Evolutionary conservation across 2,329 filamentous ascomycete species (phyloP), one percentile per base, ranked within the genome.

Genomic region (Acephala macrosclerotiorum): DNA sequence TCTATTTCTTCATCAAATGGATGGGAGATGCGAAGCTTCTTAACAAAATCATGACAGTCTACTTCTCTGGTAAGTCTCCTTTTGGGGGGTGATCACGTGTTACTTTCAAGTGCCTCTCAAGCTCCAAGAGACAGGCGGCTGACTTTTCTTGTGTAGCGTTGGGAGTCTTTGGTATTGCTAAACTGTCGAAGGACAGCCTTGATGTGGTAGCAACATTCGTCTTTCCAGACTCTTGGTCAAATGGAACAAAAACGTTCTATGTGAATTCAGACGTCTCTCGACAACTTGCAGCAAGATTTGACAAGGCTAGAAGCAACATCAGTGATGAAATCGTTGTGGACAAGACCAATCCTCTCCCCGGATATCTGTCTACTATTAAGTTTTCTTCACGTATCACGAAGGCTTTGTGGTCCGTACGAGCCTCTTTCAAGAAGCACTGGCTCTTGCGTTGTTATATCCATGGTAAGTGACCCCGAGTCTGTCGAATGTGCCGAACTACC

Each of bases 1-100:
- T 98, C 14, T 98, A 98, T 81, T 90, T 94, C 73, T 83, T 97
- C 66, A 93, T 98, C 75, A 93, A 96, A 77, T 96, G 91, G 86
- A 86, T 97, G 63, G 84, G 95, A 70, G 92, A 97, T 74, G 90
- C 94, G 0, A 84, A 89, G 12, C 81, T 96, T 25, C 80, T 98
- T 73, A 97, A 95, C 81, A 92, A 90, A 78, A 86, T 96, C 45
- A 81, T 98, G 25, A 90, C 92, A 45, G 88, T 86, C 74, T 97
- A 98, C 81, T 94, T 97, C 79, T 92, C 91, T 2, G 38, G 63
- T 61, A 58, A 33, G 65, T 62, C 14, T 18, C 51, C 26, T 26
- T 18, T 22, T 49, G 45, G 8, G 45, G n/a, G n/a, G n/a, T n/a
- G n/a, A n/a, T 22, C 45, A 49, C 45, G 45, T 58, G 29, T 40